Evolutionary conservation across 371 early-diverging fungal species (phyloP).

Genomic region (Mucor circinelloides): DNA sequence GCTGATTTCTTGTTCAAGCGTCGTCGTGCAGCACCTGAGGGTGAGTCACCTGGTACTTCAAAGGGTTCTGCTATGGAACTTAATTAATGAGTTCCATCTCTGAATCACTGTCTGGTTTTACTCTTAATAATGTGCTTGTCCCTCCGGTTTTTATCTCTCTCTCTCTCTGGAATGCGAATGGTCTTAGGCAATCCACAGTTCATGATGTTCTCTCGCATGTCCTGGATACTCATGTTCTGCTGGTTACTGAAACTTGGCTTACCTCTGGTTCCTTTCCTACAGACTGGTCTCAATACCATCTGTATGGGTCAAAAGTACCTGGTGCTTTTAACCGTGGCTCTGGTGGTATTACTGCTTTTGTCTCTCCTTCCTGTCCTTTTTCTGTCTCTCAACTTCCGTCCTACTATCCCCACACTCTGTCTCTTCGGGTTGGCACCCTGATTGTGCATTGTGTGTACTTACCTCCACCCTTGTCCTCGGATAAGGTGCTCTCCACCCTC

Average conservation of each 20-base stretch:
- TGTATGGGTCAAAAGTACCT: background rate
- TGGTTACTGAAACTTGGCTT: no score
- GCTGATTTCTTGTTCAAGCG: no score
- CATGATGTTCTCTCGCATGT: background rate
- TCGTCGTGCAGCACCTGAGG: no score
- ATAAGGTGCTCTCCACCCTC: no score
- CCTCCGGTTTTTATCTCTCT: no score
- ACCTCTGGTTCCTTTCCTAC: no score
- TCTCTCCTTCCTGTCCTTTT: constrained; percentile 10
- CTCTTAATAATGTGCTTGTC: no score
- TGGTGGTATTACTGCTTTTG: constrained; percentile 3
- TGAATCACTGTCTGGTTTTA: no score
- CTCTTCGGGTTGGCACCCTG: background rate
- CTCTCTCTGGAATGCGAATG: constrained; percentile 8
- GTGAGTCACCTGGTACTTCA: no score
- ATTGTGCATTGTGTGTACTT: constrained; percentile 6
- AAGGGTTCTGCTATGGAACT: no score
- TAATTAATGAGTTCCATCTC: no score
- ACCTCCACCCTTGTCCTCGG: constrained; percentile 1
- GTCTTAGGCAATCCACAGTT: background rate
- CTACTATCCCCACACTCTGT: background rate
- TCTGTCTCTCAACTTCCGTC: background rate
- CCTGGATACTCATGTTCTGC: background rate
- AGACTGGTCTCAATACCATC: background rate
- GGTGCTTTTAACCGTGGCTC: background rate